These are phyloP conservation scores for Kondoa subrosea DNA, from an alignment of 768 basidiomycete genomes.

Conservation along the genomic window DNA sequence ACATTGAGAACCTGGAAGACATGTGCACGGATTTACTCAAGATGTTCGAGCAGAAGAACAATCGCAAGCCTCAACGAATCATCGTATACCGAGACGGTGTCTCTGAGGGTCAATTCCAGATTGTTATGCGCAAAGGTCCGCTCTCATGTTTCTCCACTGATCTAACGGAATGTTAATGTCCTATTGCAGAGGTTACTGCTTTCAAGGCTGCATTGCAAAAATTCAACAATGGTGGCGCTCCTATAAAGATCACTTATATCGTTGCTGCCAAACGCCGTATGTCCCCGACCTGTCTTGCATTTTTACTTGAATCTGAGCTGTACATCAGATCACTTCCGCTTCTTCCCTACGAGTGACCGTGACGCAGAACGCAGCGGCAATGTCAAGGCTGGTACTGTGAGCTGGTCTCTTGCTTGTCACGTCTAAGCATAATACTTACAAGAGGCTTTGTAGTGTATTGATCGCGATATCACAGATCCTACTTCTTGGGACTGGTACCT, in stretches of 20 bases:
- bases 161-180: neutral
- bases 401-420: neutral
- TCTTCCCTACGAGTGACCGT: neutral
- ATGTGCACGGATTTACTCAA: slow-evolving; percentile 10
- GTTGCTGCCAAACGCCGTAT: slow-evolving; percentile 8
- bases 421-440: no score
- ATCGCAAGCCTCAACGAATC: slow-evolving; percentile 11
- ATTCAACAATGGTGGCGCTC: slow-evolving; percentile 6
- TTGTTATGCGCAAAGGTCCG: slow-evolving; percentile 11
- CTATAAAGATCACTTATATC: slow-evolving; percentile 5
- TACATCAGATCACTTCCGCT: slow-evolving; percentile 9
- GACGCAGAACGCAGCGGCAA: slow-evolving; percentile 2
- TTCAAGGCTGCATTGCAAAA: slow-evolving; percentile 4
- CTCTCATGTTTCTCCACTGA: neutral
- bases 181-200: neutral
- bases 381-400: slow-evolving; percentile 1
- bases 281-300: slow-evolving; percentile 4
- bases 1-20: slow-evolving; percentile 13
- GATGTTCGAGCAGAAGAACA: slow-evolving; percentile 12
- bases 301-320: neutral
- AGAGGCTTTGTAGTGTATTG: neutral
- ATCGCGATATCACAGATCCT: slow-evolving; percentile 12
- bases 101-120: slow-evolving; percentile 21
- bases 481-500: slow-evolving; percentile 15
- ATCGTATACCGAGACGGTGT: slow-evolving; percentile 17